These are phyloP conservation scores for Ambrosia hybrid DNA, from an alignment of 140 eudicot species.

Conservation along the genomic window DNA sequence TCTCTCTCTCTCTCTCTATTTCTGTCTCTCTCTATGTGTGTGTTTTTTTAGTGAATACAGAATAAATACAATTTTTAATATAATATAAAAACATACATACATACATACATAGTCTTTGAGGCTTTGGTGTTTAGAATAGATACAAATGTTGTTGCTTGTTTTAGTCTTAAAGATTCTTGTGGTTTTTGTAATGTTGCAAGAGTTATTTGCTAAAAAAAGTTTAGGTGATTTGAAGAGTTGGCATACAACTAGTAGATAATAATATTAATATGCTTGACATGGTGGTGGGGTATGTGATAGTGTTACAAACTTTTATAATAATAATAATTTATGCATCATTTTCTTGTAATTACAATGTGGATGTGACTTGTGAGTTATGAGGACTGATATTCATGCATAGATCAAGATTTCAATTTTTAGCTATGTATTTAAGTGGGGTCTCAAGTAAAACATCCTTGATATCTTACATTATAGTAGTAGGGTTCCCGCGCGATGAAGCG, in stretches of 20 bases:
- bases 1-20: too few relatives aligned
- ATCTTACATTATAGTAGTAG: too few relatives aligned
- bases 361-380: slow-evolving; percentile 14
- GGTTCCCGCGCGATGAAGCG: too few relatives aligned
- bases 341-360: slow-evolving; percentile 18
- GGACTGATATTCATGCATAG: slow-evolving; percentile 1
- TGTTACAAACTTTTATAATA: neutral
- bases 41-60: too few relatives aligned
- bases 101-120: too few relatives aligned
- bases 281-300: slow-evolving; percentile 30
- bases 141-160: slow-evolving; percentile 32
- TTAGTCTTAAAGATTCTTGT: slow-evolving; percentile 30
- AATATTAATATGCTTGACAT: slow-evolving; percentile 18
- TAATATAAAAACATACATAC: too few relatives aligned
- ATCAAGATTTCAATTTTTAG: neutral
- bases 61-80: too few relatives aligned
- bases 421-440: too few relatives aligned
- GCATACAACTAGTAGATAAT: slow-evolving; percentile 27
- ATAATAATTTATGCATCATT: slow-evolving; percentile 35
- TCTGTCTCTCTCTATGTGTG: too few relatives aligned
- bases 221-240: slow-evolving; percentile 35
- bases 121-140: too few relatives aligned
- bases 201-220: slow-evolving; percentile 8
- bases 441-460: too few relatives aligned
- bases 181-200: slow-evolving; percentile 7